phyloP scores from a whole-genome alignment of 2,329 filamentous ascomycete species.

The Dothistroma septosporum region DNA sequence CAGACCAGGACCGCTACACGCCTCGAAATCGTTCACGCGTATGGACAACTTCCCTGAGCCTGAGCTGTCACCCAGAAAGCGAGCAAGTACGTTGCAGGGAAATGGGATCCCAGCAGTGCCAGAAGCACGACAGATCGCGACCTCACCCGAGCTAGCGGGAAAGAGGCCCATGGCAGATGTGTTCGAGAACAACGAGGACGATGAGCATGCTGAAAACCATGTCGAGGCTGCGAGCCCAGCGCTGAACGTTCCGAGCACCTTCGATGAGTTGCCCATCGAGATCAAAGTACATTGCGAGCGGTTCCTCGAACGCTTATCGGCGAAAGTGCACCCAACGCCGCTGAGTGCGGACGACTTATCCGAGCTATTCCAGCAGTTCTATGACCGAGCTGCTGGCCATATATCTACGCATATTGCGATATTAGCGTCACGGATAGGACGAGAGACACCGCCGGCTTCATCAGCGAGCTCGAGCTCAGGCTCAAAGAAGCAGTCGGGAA shows the following conservation, averaged over 20 bases:
- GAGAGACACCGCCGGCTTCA: conserved; percentile 58
- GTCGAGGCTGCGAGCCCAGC: conserved; percentile 28
- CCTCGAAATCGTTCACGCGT: conserved; percentile 49
- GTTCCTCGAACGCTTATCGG: conserved; percentile 84
- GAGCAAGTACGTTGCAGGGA: conserved; percentile 47
- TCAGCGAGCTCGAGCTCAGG: conserved; percentile 58
- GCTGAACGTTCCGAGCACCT: conserved; percentile 56
- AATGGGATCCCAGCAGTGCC: conserved; percentile 41
- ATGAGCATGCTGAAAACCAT: conserved; percentile 29
- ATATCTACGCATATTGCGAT: conserved; percentile 83
- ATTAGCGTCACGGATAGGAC: conserved; percentile 68
- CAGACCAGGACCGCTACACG: conserved; percentile 37
- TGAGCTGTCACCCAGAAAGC: conserved; percentile 36
- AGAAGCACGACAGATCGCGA: conserved; percentile 39
- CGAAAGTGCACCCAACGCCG: conserved; percentile 79
- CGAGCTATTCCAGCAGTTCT: conserved; percentile 92
- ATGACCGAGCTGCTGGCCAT: conserved; percentile 71
- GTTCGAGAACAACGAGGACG: conserved; percentile 40
- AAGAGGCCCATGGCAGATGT: conserved; percentile 39
- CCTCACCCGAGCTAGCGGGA: conserved; percentile 33
- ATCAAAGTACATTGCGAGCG: conserved; percentile 84
- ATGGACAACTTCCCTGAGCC: conserved; percentile 38
- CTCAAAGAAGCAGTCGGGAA: conserved; percentile 45
- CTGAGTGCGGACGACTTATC: conserved; percentile 78
- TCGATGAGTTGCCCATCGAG: conserved; percentile 91